Evolutionary conservation across 139 green algal species (phyloP).

Genomic region (Zygnema cylindricum): DNA sequence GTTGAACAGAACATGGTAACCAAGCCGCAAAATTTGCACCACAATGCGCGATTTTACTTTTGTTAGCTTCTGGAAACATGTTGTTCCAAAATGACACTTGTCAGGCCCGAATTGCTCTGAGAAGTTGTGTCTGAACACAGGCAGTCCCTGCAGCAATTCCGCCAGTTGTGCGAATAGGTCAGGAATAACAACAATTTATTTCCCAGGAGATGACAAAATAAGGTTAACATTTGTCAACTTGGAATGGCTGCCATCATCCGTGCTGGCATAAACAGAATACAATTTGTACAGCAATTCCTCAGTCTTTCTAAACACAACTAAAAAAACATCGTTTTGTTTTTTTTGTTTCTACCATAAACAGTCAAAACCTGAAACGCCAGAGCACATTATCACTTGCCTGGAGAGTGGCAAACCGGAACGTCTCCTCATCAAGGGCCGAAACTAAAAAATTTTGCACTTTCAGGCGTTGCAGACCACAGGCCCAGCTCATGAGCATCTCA

Average conservation of each 20-base stretch:
- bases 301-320: too few species aligned
- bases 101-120: constrained; percentile 19
- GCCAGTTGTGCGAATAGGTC: neutral
- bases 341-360: too few species aligned
- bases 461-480: constrained; percentile 36
- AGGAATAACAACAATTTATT: too few species aligned
- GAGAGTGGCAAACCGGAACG: constrained; percentile 26
- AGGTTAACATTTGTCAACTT: too few species aligned
- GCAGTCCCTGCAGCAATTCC: constrained; percentile 31
- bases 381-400: constrained; percentile 7
- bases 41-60: constrained; percentile 52
- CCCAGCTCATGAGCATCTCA: constrained; percentile 58
- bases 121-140: constrained; percentile 32
- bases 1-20: constrained; percentile 54
- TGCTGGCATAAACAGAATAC: too few species aligned
- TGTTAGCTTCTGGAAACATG: constrained; percentile 47
- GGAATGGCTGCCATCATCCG: too few species aligned
- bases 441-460: constrained; percentile 44
- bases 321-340: too few species aligned
- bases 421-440: constrained; percentile 45
- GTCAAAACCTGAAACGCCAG: too few species aligned
- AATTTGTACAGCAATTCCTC: too few species aligned
- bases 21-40: constrained; percentile 29
- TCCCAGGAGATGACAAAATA: too few species aligned
- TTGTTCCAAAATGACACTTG: constrained; percentile 52